phyloP scores from a whole-genome alignment of 805 yeast species.

The Limtongia smithiae region DNA sequence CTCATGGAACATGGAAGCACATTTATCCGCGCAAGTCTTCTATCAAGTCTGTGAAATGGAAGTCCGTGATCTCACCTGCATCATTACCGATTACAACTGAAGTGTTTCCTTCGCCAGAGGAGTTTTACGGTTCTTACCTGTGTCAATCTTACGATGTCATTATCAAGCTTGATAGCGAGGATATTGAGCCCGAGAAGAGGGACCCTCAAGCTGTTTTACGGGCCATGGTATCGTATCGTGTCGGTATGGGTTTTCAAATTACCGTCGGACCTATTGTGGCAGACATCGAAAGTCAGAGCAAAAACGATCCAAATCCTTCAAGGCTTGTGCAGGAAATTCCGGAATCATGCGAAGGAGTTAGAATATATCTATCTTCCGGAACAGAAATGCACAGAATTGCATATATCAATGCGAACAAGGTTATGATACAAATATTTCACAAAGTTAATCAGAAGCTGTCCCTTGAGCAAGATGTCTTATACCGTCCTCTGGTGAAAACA shows the following conservation, averaged over 20 bases:
- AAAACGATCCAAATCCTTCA: slow-evolving; percentile 43
- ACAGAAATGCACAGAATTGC: slow-evolving; percentile 83
- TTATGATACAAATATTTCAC: slow-evolving; percentile 73
- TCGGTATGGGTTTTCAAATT: slow-evolving; percentile 85
- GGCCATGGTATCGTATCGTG: slow-evolving; percentile 80
- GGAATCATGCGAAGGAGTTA: slow-evolving; percentile 50
- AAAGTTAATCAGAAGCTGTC: slow-evolving; percentile 20
- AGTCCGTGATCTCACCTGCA: slow-evolving; percentile 89
- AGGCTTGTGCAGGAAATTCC: slow-evolving; percentile 58
- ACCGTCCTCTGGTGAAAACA: slow-evolving; percentile 64
- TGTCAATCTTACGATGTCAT: slow-evolving; percentile 81
- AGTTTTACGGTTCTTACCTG: slow-evolving; percentile 68
- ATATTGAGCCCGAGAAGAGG: background rate
- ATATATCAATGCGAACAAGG: slow-evolving; percentile 61
- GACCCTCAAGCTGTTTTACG: slow-evolving; percentile 63
- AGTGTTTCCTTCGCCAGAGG: slow-evolving; percentile 66
- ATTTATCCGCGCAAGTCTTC: slow-evolving; percentile 74
- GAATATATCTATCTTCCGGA: slow-evolving; percentile 71
- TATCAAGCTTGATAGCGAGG: slow-evolving; percentile 48
- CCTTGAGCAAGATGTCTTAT: slow-evolving; percentile 32
- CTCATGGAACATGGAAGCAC: slow-evolving; percentile 87
- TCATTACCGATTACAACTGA: slow-evolving; percentile 80
- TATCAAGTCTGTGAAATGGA: slow-evolving; percentile 68
- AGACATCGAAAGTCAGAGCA: slow-evolving; percentile 54
- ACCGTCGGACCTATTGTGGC: slow-evolving; percentile 69